Conservation (phyloP, 352 stramenopile genomes). For the Phytopythium chamaehyphon region DNA sequence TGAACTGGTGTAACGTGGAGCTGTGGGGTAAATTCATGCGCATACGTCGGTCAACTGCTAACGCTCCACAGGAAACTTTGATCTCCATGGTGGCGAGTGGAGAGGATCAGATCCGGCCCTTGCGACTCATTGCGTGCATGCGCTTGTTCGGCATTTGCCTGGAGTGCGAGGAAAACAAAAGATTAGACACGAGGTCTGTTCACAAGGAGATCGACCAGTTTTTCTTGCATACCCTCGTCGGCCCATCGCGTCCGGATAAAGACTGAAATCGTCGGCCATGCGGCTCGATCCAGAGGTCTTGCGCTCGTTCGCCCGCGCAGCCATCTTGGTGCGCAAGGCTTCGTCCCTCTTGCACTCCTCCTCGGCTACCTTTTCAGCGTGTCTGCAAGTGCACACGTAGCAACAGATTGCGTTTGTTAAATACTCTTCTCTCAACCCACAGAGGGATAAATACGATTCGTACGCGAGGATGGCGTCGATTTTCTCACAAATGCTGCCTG, state of each 20-base stretch:
- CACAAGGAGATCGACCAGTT: not conserved
- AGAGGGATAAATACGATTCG: slow-evolving; percentile 1
- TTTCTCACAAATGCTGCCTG: slow-evolving; percentile 47
- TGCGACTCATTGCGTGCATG: slow-evolving; percentile 44
- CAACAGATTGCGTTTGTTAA: too few relatives aligned
- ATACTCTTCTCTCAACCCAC: too few relatives aligned
- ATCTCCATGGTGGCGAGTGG: not conserved
- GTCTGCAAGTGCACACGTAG: slow-evolving; percentile 20
- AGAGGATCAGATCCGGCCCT: slow-evolving; percentile 45
- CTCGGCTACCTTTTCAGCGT: slow-evolving; percentile 51
- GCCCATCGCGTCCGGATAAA: slow-evolving; percentile 33
- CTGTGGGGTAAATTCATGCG: too few relatives aligned
- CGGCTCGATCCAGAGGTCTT: slow-evolving; percentile 35
- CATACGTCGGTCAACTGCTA: too few relatives aligned
- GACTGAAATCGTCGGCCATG: slow-evolving; percentile 35
- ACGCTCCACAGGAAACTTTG: not conserved
- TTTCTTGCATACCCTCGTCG: slow-evolving; percentile 40
- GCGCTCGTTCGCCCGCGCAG: slow-evolving; percentile 42
- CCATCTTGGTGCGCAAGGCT: slow-evolving; percentile 48
- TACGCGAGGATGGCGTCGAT: slow-evolving; percentile 74
- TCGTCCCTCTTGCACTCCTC: slow-evolving; percentile 48
- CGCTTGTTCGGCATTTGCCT: slow-evolving; percentile 40
- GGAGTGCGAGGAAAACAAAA: not conserved
- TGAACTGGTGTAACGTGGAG: too few relatives aligned
- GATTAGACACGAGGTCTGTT: not conserved